Percentiles rank a stretch among this genome's conserved stretches.
These are phyloP conservation scores for Rhizophagus sp. DNA, from an alignment of 192 early-diverging fungal species.

Conservation along the genomic window DNA sequence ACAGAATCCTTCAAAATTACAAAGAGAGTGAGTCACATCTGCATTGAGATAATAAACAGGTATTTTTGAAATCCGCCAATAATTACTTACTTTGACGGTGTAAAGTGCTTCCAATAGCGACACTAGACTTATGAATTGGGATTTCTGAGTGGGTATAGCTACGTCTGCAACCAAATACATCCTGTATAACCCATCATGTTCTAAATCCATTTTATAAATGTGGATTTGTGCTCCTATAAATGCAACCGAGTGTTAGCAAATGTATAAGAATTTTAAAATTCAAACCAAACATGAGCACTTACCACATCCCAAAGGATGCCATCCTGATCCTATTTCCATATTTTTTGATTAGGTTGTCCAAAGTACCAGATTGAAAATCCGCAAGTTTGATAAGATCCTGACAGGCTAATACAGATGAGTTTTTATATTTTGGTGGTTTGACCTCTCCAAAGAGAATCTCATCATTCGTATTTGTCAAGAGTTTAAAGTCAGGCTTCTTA, in stretches of 20 bases:
- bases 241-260: neutral
- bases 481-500: neutral
- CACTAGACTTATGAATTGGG: neutral
- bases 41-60: no score
- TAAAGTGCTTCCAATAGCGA: neutral
- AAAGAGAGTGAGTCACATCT: no score
- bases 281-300: neutral
- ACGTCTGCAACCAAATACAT: neutral
- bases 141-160: neutral
- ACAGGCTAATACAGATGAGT: neutral
- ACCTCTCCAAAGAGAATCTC: neutral
- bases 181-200: neutral
- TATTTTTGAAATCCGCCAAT: no score
- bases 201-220: neutral
- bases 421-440: neutral
- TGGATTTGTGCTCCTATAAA: neutral
- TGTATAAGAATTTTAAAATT: neutral
- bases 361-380: neutral
- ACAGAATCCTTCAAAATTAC: no score
- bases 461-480: neutral
- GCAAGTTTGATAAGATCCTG: neutral
- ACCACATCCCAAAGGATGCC: neutral
- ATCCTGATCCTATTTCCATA: neutral
- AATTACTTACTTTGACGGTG: neutral
- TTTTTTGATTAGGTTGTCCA: constrained; percentile 1